Conservation (phyloP, 2,329 filamentous ascomycete species). For the Hyphodiscus sp. region DNA sequence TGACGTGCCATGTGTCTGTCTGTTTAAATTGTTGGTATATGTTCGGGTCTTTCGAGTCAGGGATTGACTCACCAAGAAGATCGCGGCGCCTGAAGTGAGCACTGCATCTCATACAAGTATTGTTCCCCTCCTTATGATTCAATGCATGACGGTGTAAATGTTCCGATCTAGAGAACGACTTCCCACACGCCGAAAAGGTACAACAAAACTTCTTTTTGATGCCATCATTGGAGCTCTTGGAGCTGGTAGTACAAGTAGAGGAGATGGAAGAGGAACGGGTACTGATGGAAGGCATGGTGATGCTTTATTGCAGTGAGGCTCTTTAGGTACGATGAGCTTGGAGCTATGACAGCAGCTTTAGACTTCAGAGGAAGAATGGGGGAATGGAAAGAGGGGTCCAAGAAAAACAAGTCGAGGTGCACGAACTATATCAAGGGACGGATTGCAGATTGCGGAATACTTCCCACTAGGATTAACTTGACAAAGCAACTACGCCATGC, state of each 20-base stretch:
- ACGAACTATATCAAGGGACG: background rate
- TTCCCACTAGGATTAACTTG: background rate
- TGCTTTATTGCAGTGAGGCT: background rate
- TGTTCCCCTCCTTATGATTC: conserved; percentile 42
- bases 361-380: background rate
- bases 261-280: conserved; percentile 24
- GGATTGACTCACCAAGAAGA: conserved; percentile 40
- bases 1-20: conserved; percentile 44
- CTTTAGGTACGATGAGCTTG: background rate
- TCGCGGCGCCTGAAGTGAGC: conserved; percentile 50
- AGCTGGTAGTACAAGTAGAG: conserved; percentile 21
- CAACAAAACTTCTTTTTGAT: conserved; percentile 35
- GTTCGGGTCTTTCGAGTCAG: background rate
- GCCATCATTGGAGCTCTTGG: conserved; percentile 12
- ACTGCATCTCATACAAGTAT: conserved; percentile 46
- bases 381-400: background rate
- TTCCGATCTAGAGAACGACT: conserved; percentile 43
- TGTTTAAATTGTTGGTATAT: conserved; percentile 22
- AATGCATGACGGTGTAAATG: conserved; percentile 46
- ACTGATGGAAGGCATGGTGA: conserved; percentile 23
- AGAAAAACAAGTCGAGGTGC: background rate
- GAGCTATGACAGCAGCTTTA: background rate
- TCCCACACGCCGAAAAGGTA: conserved; percentile 35
- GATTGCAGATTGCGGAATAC: background rate
- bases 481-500: background rate